phyloP scores from a whole-genome alignment of 805 yeast species.

The Tetrapisispora nanseiensis region DNA sequence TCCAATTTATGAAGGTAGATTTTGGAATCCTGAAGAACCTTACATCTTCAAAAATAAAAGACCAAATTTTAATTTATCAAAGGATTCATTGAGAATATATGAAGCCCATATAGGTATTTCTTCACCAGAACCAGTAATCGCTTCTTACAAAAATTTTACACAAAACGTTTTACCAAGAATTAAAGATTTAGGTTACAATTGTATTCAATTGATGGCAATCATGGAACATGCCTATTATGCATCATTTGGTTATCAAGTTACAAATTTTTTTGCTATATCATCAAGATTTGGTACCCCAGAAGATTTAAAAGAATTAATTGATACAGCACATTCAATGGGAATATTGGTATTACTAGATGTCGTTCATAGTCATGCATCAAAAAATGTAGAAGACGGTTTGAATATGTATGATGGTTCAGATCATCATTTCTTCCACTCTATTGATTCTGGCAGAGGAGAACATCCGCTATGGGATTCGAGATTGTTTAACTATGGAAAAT shows the following conservation, averaged over 20 bases:
- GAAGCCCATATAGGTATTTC: slow-evolving; percentile 97
- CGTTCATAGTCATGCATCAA: slow-evolving; percentile 94
- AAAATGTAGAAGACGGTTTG: slow-evolving; percentile 87
- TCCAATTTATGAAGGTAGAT: slow-evolving; percentile 68
- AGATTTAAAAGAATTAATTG: slow-evolving; percentile 81
- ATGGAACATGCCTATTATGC: slow-evolving; percentile 99
- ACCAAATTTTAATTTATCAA: slow-evolving; percentile 40
- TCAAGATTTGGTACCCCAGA: slow-evolving; percentile 95
- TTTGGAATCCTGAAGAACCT: slow-evolving; percentile 71
- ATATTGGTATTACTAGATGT: slow-evolving; percentile 80
- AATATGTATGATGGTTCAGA: slow-evolving; percentile 93
- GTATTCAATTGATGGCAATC: slow-evolving; percentile 92
- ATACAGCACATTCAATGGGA: slow-evolving; percentile 84
- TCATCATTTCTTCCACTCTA: slow-evolving; percentile 81
- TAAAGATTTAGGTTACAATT: slow-evolving; percentile 77
- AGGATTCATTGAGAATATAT: slow-evolving; percentile 58
- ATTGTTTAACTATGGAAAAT: slow-evolving; percentile 80
- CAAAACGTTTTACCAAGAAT: slow-evolving; percentile 72
- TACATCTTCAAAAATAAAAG: slow-evolving; percentile 56
- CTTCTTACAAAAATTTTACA: slow-evolving; percentile 80
- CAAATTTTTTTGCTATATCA: slow-evolving; percentile 81
- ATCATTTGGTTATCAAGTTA: slow-evolving; percentile 94
- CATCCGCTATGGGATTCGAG: slow-evolving; percentile 97
- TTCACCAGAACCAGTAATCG: slow-evolving; percentile 77
- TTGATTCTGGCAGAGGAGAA: slow-evolving; percentile 65